These are phyloP conservation scores for Nemania diffusa DNA, from an alignment of 2,329 filamentous ascomycete genomes.

Conservation along the genomic window DNA sequence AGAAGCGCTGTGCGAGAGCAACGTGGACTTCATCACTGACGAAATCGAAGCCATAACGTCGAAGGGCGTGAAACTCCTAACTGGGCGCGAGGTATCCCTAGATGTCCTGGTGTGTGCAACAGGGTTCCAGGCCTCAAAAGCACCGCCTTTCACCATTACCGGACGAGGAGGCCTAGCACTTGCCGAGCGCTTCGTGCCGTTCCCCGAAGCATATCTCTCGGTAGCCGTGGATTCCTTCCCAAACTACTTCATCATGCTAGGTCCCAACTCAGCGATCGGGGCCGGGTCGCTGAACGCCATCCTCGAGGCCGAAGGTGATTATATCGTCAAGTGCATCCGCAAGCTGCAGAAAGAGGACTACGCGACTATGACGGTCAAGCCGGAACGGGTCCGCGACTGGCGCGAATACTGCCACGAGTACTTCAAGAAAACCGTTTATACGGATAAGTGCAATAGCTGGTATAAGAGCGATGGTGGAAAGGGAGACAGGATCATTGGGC, in stretches of 20 bases:
- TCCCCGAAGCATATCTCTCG: conserved; percentile 57
- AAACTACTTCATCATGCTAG: conserved; percentile 61
- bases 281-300: conserved; percentile 59
- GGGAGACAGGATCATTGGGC: conserved; percentile 53
- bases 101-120: conserved; percentile 62
- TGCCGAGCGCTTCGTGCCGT: conserved; percentile 51
- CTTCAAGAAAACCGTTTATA: conserved; percentile 60
- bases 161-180: conserved; percentile 54
- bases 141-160: conserved; percentile 55
- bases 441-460: conserved; percentile 63
- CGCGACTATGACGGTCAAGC: conserved; percentile 56
- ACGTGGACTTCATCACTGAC: conserved; percentile 54
- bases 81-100: conserved; percentile 49
- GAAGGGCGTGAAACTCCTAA: conserved; percentile 49
- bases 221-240: conserved; percentile 60
- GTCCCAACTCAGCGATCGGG: conserved; percentile 60
- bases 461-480: conserved; percentile 59
- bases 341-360: conserved; percentile 61
- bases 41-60: conserved; percentile 50
- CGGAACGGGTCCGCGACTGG: conserved; percentile 59
- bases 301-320: conserved; percentile 61
- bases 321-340: conserved; percentile 57
- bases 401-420: conserved; percentile 58
- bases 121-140: conserved; percentile 55
- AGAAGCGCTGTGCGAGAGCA: conserved; percentile 55